Conservation (phyloP, 805 yeast species). For the Kluyveromyces starmeri region DNA sequence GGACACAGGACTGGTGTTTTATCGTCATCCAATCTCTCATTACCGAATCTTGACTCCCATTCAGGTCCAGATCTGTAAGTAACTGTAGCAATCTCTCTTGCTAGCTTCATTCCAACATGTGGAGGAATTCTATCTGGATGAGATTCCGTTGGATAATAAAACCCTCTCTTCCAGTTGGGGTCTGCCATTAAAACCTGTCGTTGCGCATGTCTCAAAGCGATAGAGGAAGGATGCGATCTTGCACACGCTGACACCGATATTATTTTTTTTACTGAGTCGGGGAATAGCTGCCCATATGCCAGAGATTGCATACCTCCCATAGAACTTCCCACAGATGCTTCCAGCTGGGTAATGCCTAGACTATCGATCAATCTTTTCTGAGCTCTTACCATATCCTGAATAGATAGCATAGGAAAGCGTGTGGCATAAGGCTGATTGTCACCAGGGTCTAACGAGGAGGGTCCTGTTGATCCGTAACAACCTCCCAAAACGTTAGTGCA, state of each 20-base stretch:
- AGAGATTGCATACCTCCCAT: slow-evolving; percentile 99
- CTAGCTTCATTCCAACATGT: slow-evolving; percentile 89
- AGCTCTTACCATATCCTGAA: slow-evolving; percentile 87
- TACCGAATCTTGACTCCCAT: slow-evolving; percentile 90
- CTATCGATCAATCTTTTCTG: slow-evolving; percentile 61
- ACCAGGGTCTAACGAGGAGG: slow-evolving; percentile 69
- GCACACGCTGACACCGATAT: slow-evolving; percentile 89
- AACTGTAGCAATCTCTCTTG: slow-evolving; percentile 88
- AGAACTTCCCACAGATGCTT: slow-evolving; percentile 82
- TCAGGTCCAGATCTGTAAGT: slow-evolving; percentile 95
- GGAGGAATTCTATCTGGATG: slow-evolving; percentile 55
- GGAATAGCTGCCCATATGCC: slow-evolving; percentile 79
- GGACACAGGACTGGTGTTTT: slow-evolving; percentile 84
- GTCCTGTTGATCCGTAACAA: slow-evolving; percentile 93
- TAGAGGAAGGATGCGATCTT: slow-evolving; percentile 86
- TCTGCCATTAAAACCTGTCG: slow-evolving; percentile 91
- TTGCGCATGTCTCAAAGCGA: slow-evolving; percentile 89
- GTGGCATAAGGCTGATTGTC: slow-evolving; percentile 67
- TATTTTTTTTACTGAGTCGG: slow-evolving; percentile 62
- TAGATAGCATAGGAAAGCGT: slow-evolving; percentile 74
- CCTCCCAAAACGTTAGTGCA: slow-evolving; percentile 93
- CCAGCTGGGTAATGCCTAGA: slow-evolving; percentile 53
- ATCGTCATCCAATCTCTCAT: slow-evolving; percentile 74
- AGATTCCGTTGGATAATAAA: slow-evolving; percentile 49
- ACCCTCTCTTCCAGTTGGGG: slow-evolving; percentile 90